phyloP scores from a whole-genome alignment of 257 asterid species.

The Eustoma russellianum region DNA sequence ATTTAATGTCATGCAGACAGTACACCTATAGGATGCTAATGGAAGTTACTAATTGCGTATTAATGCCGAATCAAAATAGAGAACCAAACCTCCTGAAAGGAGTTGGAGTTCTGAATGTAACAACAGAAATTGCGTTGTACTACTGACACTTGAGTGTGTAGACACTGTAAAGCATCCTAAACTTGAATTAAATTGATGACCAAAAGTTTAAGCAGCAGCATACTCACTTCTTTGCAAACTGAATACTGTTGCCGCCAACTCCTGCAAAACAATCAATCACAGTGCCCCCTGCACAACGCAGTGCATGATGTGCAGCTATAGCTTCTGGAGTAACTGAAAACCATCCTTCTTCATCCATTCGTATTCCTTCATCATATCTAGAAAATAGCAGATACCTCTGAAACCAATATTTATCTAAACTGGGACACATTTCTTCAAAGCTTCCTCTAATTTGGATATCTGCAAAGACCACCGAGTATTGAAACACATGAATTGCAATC shows the following conservation, averaged over 20 bases:
- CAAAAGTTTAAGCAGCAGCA: constrained; percentile 5
- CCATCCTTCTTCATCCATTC: constrained; percentile 99
- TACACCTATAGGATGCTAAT: too few relatives aligned
- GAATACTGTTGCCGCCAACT: constrained; percentile 93
- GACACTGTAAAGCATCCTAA: not conserved
- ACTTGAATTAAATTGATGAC: constrained; percentile 3
- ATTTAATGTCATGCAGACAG: too few relatives aligned
- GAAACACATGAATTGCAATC: not conserved
- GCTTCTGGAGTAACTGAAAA: constrained; percentile 89
- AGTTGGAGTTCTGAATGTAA: too few relatives aligned
- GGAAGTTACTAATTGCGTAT: too few relatives aligned
- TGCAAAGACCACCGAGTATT: constrained; percentile 14
- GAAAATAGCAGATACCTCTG: constrained; percentile 78
- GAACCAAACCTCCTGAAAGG: too few relatives aligned
- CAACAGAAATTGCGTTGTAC: too few relatives aligned
- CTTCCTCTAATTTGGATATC: constrained; percentile 25
- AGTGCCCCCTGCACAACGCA: constrained; percentile 65
- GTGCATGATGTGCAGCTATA: constrained; percentile 83
- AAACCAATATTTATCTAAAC: constrained; percentile 74
- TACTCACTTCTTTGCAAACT: constrained; percentile 67
- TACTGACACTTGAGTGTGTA: too few relatives aligned
- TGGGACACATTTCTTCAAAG: constrained; percentile 36
- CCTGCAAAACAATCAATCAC: constrained; percentile 81
- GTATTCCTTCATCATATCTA: constrained; percentile 62
- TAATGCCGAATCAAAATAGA: too few relatives aligned